phyloP scores from a whole-genome alignment of 1,284 basidiomycete genomes.

The Ganoderma leucocontextum region DNA sequence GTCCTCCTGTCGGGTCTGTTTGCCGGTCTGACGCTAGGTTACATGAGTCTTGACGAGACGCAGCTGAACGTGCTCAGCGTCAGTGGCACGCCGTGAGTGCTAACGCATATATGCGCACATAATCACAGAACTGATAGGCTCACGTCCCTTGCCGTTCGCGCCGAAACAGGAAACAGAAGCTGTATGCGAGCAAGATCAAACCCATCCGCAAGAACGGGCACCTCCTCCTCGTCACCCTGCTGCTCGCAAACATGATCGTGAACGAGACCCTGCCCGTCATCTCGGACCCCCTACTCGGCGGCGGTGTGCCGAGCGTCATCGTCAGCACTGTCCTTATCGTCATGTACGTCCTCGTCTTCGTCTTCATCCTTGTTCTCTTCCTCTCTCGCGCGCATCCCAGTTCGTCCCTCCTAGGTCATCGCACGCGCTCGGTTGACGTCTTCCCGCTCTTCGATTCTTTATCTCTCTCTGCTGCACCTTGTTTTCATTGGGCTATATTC shows the following conservation, averaged over 20 bases:
- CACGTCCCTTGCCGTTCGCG: background rate
- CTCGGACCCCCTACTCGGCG: conserved; percentile 87
- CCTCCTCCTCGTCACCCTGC: conserved; percentile 82
- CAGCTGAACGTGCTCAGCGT: conserved; percentile 89
- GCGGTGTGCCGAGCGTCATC: conserved; percentile 82
- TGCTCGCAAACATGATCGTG: conserved; percentile 89
- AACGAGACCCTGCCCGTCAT: conserved; percentile 95
- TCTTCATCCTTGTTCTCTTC: background rate
- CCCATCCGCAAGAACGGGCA: conserved; percentile 90
- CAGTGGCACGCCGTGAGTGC: conserved; percentile 79
- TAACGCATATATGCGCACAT: background rate
- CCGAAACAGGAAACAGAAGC: conserved; percentile 69
- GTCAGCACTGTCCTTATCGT: conserved; percentile 89
- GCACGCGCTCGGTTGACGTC: background rate
- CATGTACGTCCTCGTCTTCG: conserved; percentile 61
- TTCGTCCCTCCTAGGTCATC: background rate
- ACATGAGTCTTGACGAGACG: conserved; percentile 94
- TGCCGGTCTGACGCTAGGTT: conserved; percentile 85
- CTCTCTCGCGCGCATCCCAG: background rate
- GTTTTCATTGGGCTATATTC: background rate
- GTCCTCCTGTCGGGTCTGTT: conserved; percentile 71
- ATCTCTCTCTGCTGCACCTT: background rate
- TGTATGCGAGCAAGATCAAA: conserved; percentile 85
- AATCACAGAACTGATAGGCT: background rate
- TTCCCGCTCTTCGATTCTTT: background rate